A percentile compares a stretch with the other conserved stretches of the same genome.
These are phyloP conservation scores for Trametes villosa DNA, from an alignment of 768 basidiomycete genomes.

Conservation along the genomic window DNA sequence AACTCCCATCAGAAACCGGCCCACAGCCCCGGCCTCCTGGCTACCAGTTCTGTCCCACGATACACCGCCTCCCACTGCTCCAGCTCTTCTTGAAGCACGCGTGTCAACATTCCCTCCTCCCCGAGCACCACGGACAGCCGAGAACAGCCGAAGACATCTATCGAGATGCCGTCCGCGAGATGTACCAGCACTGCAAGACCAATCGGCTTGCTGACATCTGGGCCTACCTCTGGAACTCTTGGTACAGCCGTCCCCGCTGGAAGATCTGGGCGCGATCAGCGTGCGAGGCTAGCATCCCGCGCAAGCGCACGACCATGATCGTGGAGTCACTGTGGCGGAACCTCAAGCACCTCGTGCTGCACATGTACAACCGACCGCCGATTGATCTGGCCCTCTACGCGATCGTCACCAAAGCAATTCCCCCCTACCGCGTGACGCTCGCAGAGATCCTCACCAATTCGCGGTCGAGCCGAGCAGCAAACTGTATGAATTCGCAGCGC, in stretches of 20 bases:
- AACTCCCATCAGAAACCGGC: background rate
- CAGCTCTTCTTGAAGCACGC: background rate
- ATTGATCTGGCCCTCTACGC: slow-evolving; percentile 14
- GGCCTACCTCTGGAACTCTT: slow-evolving; percentile 37
- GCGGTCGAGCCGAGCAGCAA: background rate
- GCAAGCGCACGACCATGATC: slow-evolving; percentile 20
- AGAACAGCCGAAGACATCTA: background rate
- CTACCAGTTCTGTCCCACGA: background rate
- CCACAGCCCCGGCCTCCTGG: background rate
- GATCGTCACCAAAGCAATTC: slow-evolving; percentile 12
- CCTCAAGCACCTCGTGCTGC: slow-evolving; percentile 18
- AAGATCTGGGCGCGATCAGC: slow-evolving; percentile 27
- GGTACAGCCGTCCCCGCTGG: slow-evolving; percentile 37
- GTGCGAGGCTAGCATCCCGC: slow-evolving; percentile 18
- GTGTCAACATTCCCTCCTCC: background rate
- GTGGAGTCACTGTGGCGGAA: slow-evolving; percentile 21
- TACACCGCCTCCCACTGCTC: background rate
- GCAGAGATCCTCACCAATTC: background rate
- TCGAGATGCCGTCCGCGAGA: background rate
- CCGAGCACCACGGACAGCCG: background rate
- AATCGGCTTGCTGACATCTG: slow-evolving; percentile 18
- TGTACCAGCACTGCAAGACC: background rate
- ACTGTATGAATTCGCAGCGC: slow-evolving; percentile 3
- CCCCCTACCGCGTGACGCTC: slow-evolving; percentile 12
- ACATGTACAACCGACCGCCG: slow-evolving; percentile 13